A percentile compares a stretch with the other conserved stretches of the same genome.
Evolutionary conservation across 768 basidiomycete genomes (phyloP).

Genomic region (Chalciporus piperatus): DNA sequence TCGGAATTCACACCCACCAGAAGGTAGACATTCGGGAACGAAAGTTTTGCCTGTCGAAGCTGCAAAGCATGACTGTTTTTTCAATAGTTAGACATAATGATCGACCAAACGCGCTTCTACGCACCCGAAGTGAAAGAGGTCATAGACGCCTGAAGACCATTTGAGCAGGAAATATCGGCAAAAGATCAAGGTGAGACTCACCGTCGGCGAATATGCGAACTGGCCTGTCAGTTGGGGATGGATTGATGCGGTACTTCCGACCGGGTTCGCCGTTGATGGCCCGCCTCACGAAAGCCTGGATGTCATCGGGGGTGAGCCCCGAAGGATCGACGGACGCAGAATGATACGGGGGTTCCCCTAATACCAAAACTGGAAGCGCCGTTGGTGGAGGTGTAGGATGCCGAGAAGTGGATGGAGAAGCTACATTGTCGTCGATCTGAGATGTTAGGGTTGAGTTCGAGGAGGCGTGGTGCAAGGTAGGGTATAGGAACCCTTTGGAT

Average conservation of each 20-base stretch:
- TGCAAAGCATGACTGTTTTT: conserved; percentile 85
- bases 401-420: conserved; percentile 19
- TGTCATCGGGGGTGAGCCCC: conserved; percentile 68
- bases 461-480: conserved; percentile 40
- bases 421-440: conserved; percentile 29
- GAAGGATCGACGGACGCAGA: conserved; percentile 52
- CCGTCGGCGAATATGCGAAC: conserved; percentile 95
- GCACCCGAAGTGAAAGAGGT: conserved; percentile 95
- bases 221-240: conserved; percentile 77
- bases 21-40: conserved; percentile 87
- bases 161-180: neutral
- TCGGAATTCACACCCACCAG: conserved; percentile 94
- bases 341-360: conserved; percentile 39
- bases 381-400: conserved; percentile 20
- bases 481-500: conserved; percentile 25
- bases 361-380: conserved; percentile 34
- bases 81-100: conserved; percentile 5
- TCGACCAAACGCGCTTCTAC: conserved; percentile 19
- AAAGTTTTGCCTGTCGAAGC: conserved; percentile 92
- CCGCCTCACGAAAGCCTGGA: conserved; percentile 69
- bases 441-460: conserved; percentile 54
- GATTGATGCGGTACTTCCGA: conserved; percentile 78
- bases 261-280: conserved; percentile 70
- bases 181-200: conserved; percentile 30
- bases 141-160: conserved; percentile 75